Evolutionary conservation across 2,329 filamentous ascomycete species (phyloP).

Genomic region (Scedosporium dehoogii): DNA sequence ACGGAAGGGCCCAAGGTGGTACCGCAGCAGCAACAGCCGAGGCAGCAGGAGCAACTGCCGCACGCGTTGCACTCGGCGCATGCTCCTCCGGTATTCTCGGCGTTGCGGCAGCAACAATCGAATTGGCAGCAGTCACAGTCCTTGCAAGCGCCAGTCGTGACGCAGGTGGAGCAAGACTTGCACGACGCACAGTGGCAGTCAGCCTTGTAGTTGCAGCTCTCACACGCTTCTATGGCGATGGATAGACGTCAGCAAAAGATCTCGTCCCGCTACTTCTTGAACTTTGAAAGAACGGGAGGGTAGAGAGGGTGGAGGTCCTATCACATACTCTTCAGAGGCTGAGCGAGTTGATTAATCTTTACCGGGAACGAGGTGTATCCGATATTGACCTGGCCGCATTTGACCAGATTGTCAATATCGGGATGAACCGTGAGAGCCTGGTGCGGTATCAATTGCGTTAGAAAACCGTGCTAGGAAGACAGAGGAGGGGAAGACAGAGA

Average conservation of each 20-base stretch:
- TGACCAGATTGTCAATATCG: neutral
- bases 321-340: neutral
- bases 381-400: neutral
- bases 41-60: slow-evolving; percentile 1
- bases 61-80: neutral
- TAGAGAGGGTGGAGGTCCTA: too few species aligned
- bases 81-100: neutral
- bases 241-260: neutral
- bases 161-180: neutral
- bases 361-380: neutral
- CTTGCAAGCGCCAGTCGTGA: neutral
- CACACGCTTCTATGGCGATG: neutral
- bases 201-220: neutral
- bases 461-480: too few species aligned
- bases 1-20: neutral
- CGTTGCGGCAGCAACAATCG: slow-evolving; percentile 3
- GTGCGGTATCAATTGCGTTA: too few species aligned
- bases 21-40: neutral
- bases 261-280: too few species aligned
- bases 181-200: neutral
- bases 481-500: neutral
- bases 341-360: neutral
- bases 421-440: neutral
- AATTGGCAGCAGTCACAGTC: slow-evolving; percentile 1
- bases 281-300: neutral